A percentile compares a stretch with the other conserved stretches of the same genome.
These are phyloP conservation scores for Calcarisporium arbuscula DNA, from an alignment of 2,329 filamentous ascomycete species.

Conservation along the genomic window DNA sequence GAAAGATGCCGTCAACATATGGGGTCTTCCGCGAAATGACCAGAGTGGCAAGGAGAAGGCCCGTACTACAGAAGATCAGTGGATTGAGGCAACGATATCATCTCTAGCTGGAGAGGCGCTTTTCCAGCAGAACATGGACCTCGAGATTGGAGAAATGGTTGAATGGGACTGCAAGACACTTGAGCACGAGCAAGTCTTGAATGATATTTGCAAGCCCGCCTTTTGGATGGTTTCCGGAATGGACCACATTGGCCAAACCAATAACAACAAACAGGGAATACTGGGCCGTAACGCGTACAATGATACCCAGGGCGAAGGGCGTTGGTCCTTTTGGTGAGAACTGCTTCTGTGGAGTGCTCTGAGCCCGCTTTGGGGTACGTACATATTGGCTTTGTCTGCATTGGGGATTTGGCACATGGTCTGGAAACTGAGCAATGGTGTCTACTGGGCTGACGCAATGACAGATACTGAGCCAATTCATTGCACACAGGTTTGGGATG, in stretches of 20 bases:
- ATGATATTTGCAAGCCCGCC: slow-evolving; percentile 20
- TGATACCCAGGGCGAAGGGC: slow-evolving; percentile 6
- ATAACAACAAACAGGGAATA: slow-evolving; percentile 17
- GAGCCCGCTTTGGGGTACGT: too few relatives aligned
- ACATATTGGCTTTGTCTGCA: too few relatives aligned
- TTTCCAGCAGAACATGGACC: slow-evolving; percentile 17
- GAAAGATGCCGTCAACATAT: slow-evolving; percentile 3
- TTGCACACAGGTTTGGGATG: too few relatives aligned
- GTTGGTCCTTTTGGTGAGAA: slow-evolving; percentile 16
- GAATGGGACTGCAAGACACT: slow-evolving; percentile 19
- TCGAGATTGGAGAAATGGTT: slow-evolving; percentile 20
- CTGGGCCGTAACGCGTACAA: slow-evolving; percentile 6
- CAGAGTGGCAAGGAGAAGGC: slow-evolving; percentile 6
- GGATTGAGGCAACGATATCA: slow-evolving; percentile 22
- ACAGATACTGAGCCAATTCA: too few relatives aligned
- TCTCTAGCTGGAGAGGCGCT: slow-evolving; percentile 14
- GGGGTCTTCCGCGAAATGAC: slow-evolving; percentile 1
- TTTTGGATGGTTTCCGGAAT: slow-evolving; percentile 24
- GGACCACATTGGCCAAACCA: slow-evolving; percentile 22
- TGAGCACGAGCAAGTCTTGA: slow-evolving; percentile 14
- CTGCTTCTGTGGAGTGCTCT: too few relatives aligned
- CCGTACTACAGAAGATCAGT: slow-evolving; percentile 8
- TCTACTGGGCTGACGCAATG: too few relatives aligned
- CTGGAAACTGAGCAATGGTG: too few relatives aligned
- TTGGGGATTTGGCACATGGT: too few relatives aligned